These are phyloP conservation scores for Zasmidium angulare DNA, from an alignment of 2,329 filamentous ascomycete species.

Conservation along the genomic window DNA sequence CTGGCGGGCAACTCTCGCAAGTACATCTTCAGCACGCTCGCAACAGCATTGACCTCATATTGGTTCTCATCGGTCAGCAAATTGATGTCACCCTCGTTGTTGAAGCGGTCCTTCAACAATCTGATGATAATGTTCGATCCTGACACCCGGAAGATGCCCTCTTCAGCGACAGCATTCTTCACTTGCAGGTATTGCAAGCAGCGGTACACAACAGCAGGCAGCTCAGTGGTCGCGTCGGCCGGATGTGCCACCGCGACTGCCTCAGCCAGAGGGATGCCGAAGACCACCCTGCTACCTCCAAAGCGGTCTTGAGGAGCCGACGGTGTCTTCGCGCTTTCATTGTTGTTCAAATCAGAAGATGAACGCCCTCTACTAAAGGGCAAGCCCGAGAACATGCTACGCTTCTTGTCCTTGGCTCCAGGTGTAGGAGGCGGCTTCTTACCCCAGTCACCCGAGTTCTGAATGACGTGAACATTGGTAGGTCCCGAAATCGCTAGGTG, in stretches of 20 bases:
- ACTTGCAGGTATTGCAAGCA: constrained; percentile 89
- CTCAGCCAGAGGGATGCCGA: constrained; percentile 81
- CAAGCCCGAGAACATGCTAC: constrained; percentile 56
- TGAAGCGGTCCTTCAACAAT: constrained; percentile 86
- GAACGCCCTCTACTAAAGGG: constrained; percentile 62
- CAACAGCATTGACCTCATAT: constrained; percentile 94
- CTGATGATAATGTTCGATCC: constrained; percentile 97
- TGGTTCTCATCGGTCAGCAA: constrained; percentile 76
- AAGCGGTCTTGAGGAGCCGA: constrained; percentile 15
- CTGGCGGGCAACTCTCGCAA: constrained; percentile 87
- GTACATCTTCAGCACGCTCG: constrained; percentile 90
- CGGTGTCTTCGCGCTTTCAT: constrained; percentile 26
- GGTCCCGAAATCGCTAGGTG: constrained; percentile 71
- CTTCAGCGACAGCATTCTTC: constrained; percentile 78
- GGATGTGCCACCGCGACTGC: constrained; percentile 81
- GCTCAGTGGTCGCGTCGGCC: constrained; percentile 66
- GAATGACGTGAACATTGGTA: constrained; percentile 79
- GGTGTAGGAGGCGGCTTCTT: constrained; percentile 61
- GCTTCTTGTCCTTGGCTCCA: constrained; percentile 76
- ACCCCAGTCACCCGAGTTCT: constrained; percentile 83
- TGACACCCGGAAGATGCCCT: constrained; percentile 94
- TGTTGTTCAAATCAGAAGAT: constrained; percentile 62
- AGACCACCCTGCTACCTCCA: constrained; percentile 55
- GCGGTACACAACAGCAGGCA: constrained; percentile 91
- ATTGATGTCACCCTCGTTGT: constrained; percentile 87